These are phyloP conservation scores for Acrocalymma vagum DNA, from an alignment of 2,329 filamentous ascomycete genomes.

Conservation along the genomic window DNA sequence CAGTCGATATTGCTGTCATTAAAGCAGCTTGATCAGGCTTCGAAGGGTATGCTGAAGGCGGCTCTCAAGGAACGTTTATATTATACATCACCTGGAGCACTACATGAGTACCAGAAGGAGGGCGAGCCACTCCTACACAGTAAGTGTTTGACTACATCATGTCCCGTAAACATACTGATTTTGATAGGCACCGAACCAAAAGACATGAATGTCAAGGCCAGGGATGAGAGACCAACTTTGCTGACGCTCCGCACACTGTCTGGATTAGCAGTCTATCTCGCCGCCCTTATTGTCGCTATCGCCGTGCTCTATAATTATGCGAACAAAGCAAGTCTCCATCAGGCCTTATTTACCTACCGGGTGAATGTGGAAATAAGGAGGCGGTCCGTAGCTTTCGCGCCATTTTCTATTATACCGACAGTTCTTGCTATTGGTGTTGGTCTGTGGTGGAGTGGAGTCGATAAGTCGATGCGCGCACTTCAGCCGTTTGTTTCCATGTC, in stretches of 20 bases:
- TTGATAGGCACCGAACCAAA: no score
- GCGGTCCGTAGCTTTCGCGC: conserved; percentile 20
- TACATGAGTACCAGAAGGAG: no score
- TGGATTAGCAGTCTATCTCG: conserved; percentile 1
- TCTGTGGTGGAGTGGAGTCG: conserved; percentile 31
- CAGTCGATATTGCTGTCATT: no score
- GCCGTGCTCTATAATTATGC: conserved; percentile 6
- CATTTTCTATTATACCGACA: conserved; percentile 29
- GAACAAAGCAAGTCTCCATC: conserved; percentile 2
- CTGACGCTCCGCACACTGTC: conserved; percentile 6
- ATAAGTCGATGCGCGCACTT: conserved; percentile 21
- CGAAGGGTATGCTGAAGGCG: no score
- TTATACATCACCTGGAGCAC: no score
- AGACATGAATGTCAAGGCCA: no score
- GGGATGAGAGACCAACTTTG: no score
- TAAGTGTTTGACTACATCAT: no score
- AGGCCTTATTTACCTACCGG: conserved; percentile 15
- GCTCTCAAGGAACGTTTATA: no score
- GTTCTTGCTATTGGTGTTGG: conserved; percentile 22
- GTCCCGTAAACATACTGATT: no score
- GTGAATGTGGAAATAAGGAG: conserved; percentile 4
- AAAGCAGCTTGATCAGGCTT: no score
- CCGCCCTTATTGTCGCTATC: conserved; percentile 4
- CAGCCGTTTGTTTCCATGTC: conserved; percentile 32
- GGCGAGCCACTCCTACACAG: no score